Base-by-base conservation (phyloP, 176 grass and related monocot species). In the Hordeum marinum region DNA sequence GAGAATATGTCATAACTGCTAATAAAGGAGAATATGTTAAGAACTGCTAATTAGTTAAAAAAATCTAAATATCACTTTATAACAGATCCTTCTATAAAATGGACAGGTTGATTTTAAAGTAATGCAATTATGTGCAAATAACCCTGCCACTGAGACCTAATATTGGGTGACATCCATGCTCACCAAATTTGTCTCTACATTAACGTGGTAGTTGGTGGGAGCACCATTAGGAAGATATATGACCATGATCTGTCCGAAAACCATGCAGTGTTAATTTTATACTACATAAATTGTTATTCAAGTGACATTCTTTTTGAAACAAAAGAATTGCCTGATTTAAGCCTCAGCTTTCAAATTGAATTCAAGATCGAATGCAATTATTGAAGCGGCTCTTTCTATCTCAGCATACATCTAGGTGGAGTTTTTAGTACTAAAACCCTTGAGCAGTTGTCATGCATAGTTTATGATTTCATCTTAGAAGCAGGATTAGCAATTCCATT, bases 401-500 rank as follows among this genome's bases (percentile, higher is more conserved):
- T 24, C 20, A 60, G 58, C 20, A 60, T 60, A 60, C 58, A 60
- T 72, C 23, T 43, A 81, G 32, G 21, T 75, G 20, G 3, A 87
- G 18, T 63, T 64, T 48, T 73, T 43, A 59, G 23, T 31, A 41
- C 41, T 80, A 21, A n/a, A 48, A 25, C 13, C 63, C 64, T 35
- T n/a, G 20, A 29, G 71, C 25, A 54, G 50, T 34, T 75, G 2
- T 18, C 72, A 36, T 48, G 48, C 40, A 25, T 20, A 45, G 9
- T 83, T 83, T 23, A 68, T 81, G 36, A 59, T 46, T 62, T 34
- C 24, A 72, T 83, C 31, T 71, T 78, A 71, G 35, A 83, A 77
- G 27, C 11, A 31, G 26, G 57, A 48, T 36, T 61, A 61, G 21
- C 2, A 3, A 31, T 37, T 84, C 68, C 34, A 57, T 57, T 46